Percentiles rank a stretch among this genome's conserved stretches.
Conservation (phyloP, 257 asterid genomes). For the Lavandula angustifolia region DNA sequence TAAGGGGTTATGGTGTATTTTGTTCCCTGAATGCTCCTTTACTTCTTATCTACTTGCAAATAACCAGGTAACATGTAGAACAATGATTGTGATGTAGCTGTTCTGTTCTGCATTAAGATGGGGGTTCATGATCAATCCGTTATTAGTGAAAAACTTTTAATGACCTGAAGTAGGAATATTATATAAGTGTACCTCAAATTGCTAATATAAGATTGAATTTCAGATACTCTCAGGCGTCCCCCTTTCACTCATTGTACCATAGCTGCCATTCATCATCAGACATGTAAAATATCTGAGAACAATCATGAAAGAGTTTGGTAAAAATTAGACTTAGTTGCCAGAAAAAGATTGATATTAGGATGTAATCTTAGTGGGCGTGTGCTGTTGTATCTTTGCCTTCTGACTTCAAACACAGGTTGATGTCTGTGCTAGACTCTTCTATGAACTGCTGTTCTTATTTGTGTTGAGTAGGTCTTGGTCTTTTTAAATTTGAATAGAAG, state of each 20-base stretch:
- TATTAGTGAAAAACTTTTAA: too few species aligned
- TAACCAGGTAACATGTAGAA: conserved; percentile 5
- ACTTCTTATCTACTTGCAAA: neutral
- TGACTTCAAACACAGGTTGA: neutral
- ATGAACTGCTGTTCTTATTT: neutral
- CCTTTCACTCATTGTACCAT: neutral
- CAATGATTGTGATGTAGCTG: too few species aligned
- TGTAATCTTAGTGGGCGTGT: conserved; percentile 1
- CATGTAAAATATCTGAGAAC: neutral
- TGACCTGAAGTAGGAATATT: too few species aligned
- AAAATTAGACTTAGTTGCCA: neutral
- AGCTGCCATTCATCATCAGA: neutral
- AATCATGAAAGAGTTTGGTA: neutral
- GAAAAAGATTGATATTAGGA: conserved; percentile 19
- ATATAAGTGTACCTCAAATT: neutral
- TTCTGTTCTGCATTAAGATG: too few species aligned
- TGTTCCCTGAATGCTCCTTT: neutral
- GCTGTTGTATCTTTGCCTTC: neutral
- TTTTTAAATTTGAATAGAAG: neutral
- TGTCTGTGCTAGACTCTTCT: neutral
- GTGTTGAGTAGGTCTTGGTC: neutral
- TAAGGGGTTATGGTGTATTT: neutral
- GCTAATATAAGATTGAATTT: too few species aligned
- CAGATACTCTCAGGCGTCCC: conserved; percentile 12
- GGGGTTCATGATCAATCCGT: neutral